Percentiles rank a stretch among this genome's conserved stretches.
These are phyloP conservation scores for Plasmodium vivax DNA, from an alignment of 169 alveolate genomes.

Conservation along the genomic window DNA sequence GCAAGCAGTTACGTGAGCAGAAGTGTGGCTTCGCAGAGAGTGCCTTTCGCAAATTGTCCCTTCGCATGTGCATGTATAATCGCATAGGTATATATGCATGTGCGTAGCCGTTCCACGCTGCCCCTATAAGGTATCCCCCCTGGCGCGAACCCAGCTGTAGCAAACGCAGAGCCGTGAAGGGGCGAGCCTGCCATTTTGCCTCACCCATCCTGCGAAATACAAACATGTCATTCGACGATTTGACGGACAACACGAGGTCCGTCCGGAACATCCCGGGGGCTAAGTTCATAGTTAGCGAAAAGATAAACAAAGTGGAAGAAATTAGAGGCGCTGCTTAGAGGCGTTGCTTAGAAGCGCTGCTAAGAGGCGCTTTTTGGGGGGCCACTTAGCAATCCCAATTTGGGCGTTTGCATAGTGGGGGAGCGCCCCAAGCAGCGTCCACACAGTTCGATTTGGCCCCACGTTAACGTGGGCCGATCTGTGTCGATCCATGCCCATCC, in stretches of 20 bases:
- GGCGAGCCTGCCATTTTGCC: not conserved
- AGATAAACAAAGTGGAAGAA: conserved; percentile 15
- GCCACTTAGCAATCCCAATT: not conserved
- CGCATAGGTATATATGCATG: not conserved
- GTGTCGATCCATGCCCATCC: not conserved
- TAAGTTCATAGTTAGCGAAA: conserved; percentile 62
- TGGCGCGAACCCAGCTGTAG: not conserved
- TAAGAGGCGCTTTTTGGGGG: not conserved
- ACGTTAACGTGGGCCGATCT: not conserved
- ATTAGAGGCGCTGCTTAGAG: not conserved
- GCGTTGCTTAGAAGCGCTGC: too few relatives aligned
- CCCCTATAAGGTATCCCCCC: not conserved
- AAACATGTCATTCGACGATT: conserved; percentile 74
- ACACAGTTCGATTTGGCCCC: not conserved
- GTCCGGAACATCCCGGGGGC: conserved; percentile 76
- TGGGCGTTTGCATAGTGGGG: not conserved
- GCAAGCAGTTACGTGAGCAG: not conserved
- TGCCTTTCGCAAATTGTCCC: too few relatives aligned
- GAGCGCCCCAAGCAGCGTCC: not conserved
- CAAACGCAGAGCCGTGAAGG: not conserved
- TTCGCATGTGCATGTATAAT: not conserved
- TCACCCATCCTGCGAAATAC: not conserved
- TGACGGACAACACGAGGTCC: conserved; percentile 70
- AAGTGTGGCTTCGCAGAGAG: not conserved
- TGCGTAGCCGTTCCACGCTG: not conserved